A percentile compares a stretch with the other conserved stretches of the same genome.
phyloP scores from a whole-genome alignment of 75 land plant species.

The Adiantum capillusveneris region DNA sequence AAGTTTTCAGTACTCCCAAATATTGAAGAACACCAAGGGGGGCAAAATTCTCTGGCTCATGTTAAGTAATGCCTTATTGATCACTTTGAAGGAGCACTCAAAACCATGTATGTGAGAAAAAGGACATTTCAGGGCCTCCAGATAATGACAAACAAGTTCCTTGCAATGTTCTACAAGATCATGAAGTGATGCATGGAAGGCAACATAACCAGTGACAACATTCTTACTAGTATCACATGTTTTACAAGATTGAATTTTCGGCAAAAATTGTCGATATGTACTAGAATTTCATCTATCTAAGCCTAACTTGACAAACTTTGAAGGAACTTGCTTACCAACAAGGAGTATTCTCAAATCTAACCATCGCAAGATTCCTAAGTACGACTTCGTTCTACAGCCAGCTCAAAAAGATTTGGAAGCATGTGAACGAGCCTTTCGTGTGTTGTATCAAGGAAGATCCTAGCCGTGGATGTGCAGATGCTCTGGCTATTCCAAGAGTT shows the following conservation, averaged over 20 bases:
- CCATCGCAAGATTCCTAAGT: conserved; percentile 35
- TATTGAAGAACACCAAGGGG: conserved; percentile 17
- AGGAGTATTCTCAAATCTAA: conserved; percentile 19
- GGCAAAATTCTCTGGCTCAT: conserved; percentile 44
- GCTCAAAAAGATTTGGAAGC: conserved; percentile 67
- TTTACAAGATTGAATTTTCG: neutral
- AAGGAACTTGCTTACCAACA: no score
- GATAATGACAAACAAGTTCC: conserved; percentile 71
- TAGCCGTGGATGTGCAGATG: conserved; percentile 84
- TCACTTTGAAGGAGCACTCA: conserved; percentile 20
- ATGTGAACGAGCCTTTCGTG: conserved; percentile 84
- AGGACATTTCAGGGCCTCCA: conserved; percentile 79
- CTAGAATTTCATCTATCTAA: no score
- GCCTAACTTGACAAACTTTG: neutral
- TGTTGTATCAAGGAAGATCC: conserved; percentile 75
- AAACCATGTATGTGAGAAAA: conserved; percentile 58
- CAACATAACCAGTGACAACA: conserved; percentile 72
- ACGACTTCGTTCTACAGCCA: conserved; percentile 66
- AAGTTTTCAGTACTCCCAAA: conserved; percentile 27
- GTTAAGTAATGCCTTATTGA: conserved; percentile 16
- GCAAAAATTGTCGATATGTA: no score
- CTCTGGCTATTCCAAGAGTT: conserved; percentile 84
- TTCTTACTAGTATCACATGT: neutral
- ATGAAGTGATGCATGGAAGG: conserved; percentile 81
- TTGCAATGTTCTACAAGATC: conserved; percentile 80